Conservation (phyloP, 2,329 filamentous ascomycete species). For the Colletotrichum liaoningense region DNA sequence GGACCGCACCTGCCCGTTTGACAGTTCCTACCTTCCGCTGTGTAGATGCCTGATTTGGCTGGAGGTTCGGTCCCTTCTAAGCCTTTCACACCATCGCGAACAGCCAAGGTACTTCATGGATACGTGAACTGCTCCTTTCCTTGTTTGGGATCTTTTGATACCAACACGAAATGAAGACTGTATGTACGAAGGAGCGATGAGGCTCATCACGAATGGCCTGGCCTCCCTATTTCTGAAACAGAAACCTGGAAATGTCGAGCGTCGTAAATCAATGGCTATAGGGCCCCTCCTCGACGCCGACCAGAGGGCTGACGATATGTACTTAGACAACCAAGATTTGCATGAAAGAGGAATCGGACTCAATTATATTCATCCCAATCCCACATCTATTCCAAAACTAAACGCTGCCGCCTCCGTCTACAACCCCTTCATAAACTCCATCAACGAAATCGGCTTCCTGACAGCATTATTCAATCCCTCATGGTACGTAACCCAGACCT, state of each 20-base stretch:
- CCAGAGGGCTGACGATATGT: no score
- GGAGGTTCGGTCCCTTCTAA: no score
- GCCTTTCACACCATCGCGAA: no score
- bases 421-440: slow-evolving; percentile 79
- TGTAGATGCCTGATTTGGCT: no score
- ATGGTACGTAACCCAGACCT: slow-evolving; percentile 89
- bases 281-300: no score
- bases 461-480: slow-evolving; percentile 95
- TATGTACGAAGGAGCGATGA: background rate
- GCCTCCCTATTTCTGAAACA: background rate
- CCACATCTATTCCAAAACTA: background rate
- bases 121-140: no score
- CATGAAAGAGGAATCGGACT: background rate
- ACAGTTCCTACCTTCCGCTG: no score
- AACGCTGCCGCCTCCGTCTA: slow-evolving; percentile 43
- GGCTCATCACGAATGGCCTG: background rate
- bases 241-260: background rate
- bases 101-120: no score
- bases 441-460: slow-evolving; percentile 84
- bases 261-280: background rate
- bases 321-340: background rate
- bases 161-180: background rate
- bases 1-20: no score
- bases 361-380: background rate
- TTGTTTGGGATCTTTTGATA: no score